A percentile compares a stretch with the other conserved stretches of the same genome.
phyloP scores from a whole-genome alignment of 768 basidiomycete species.

The Suillus tomentosus region DNA sequence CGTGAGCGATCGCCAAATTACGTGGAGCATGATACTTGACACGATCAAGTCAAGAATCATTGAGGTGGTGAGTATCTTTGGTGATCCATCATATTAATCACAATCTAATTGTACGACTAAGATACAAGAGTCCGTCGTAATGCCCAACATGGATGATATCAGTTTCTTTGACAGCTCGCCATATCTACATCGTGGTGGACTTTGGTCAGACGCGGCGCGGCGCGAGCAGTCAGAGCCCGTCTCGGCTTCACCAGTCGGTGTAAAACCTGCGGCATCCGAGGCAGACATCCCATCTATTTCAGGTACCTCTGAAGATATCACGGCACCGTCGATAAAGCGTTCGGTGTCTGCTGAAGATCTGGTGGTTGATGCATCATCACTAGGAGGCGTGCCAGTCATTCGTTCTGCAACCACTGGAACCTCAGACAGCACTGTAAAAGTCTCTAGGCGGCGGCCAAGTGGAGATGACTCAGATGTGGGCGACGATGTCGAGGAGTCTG shows the following conservation, averaged over 20 bases:
- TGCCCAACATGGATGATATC: slow-evolving; percentile 99
- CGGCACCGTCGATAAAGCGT: slow-evolving; percentile 20
- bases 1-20: slow-evolving; percentile 92
- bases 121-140: slow-evolving; percentile 92
- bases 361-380: slow-evolving; percentile 22
- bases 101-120: slow-evolving; percentile 55
- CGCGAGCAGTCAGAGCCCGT: slow-evolving; percentile 31
- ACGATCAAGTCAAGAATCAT: slow-evolving; percentile 88
- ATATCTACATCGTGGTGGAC: slow-evolving; percentile 77
- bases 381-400: slow-evolving; percentile 24
- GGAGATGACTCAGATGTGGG: slow-evolving; percentile 37
- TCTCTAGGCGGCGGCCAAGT: slow-evolving; percentile 46
- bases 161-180: slow-evolving; percentile 84
- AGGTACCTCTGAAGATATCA: slow-evolving; percentile 29
- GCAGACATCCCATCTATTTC: slow-evolving; percentile 34
- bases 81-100: not conserved
- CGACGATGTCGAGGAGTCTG: slow-evolving; percentile 27
- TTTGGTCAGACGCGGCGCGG: slow-evolving; percentile 79
- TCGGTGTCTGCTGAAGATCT: slow-evolving; percentile 36
- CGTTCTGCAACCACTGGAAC: slow-evolving; percentile 28
- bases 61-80: slow-evolving; percentile 68
- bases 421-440: slow-evolving; percentile 26
- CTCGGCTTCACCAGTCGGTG: slow-evolving; percentile 8
- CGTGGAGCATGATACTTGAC: slow-evolving; percentile 88
- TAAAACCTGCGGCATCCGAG: slow-evolving; percentile 22